These are phyloP conservation scores for Fragaria nilgerrensis DNA, from an alignment of 306 rosid species.

Conservation along the genomic window DNA sequence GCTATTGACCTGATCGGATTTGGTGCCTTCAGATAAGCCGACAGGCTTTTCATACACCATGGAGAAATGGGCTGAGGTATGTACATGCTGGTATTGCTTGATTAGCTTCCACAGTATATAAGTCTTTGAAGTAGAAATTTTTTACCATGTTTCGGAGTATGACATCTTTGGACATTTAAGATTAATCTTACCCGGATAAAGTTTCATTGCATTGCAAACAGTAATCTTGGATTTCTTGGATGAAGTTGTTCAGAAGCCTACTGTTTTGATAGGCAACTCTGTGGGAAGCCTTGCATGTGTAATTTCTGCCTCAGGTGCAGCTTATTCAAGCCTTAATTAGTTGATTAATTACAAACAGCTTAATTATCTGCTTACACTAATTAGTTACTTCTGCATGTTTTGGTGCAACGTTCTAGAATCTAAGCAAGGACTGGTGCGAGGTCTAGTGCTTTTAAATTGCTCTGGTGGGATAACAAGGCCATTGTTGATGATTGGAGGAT, in stretches of 20 bases:
- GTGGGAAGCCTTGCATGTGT: conserved; percentile 97
- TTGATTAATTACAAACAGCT: no score
- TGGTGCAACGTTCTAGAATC: no score
- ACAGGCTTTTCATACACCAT: conserved; percentile 68
- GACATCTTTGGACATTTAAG: not conserved
- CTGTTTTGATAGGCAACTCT: conserved; percentile 87
- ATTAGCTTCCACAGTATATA: not conserved
- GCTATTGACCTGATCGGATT: conserved; percentile 95
- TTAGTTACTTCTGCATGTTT: no score
- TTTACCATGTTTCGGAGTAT: not conserved
- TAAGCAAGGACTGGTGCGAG: no score
- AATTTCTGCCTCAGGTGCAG: conserved; percentile 82
- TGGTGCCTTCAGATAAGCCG: conserved; percentile 93
- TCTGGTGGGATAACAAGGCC: no score
- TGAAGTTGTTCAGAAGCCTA: conserved; percentile 68
- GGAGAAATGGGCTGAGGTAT: conserved; percentile 92
- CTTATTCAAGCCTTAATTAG: not conserved
- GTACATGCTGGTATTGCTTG: not conserved
- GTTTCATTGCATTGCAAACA: conserved; percentile 25
- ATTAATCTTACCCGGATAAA: not conserved
- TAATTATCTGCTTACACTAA: no score
- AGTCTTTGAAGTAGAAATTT: not conserved
- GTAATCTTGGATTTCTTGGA: conserved; percentile 85
- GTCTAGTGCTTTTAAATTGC: no score
- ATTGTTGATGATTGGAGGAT: no score